phyloP scores from a whole-genome alignment of 805 yeast species.

The Teunomyces funiuensis region DNA sequence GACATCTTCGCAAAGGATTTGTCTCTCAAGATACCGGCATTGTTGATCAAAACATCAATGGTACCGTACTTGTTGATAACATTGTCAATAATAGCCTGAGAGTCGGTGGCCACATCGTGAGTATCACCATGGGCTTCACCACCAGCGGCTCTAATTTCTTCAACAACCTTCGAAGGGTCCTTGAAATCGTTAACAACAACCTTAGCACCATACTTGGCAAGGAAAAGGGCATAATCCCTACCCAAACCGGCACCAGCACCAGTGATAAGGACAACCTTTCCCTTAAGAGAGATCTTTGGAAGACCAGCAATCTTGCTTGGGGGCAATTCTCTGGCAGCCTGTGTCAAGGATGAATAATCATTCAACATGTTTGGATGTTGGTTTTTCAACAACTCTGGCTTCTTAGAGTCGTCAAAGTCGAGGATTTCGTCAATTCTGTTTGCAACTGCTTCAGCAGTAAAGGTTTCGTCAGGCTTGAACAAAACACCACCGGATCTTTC shows the following conservation, averaged over 20 bases:
- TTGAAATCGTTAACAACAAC: constrained; percentile 90
- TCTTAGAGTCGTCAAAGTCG: constrained; percentile 59
- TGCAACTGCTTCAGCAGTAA: constrained; percentile 84
- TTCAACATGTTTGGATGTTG: constrained; percentile 73
- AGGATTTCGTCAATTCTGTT: constrained; percentile 61
- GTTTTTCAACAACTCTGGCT: constrained; percentile 47
- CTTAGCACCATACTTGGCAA: constrained; percentile 91
- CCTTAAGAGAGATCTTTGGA: constrained; percentile 59
- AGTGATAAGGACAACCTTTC: constrained; percentile 85
- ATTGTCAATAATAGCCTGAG: constrained; percentile 71
- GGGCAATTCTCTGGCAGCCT: constrained; percentile 51
- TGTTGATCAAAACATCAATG: constrained; percentile 82
- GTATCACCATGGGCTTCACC: constrained; percentile 81
- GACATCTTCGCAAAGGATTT: constrained; percentile 82
- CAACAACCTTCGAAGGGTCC: constrained; percentile 71
- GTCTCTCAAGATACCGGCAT: constrained; percentile 94
- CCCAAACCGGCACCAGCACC: constrained; percentile 98
- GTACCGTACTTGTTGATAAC: constrained; percentile 78
- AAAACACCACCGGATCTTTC: constrained; percentile 85
- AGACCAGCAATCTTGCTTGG: constrained; percentile 46
- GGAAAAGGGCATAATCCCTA: constrained; percentile 78
- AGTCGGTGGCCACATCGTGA: constrained; percentile 76
- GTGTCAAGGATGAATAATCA: constrained; percentile 64
- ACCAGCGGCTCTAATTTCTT: constrained; percentile 70
- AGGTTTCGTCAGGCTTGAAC: constrained; percentile 72